Base-by-base conservation (phyloP, 2,329 filamentous ascomycete genomes). In the Cytospora piceae region DNA sequence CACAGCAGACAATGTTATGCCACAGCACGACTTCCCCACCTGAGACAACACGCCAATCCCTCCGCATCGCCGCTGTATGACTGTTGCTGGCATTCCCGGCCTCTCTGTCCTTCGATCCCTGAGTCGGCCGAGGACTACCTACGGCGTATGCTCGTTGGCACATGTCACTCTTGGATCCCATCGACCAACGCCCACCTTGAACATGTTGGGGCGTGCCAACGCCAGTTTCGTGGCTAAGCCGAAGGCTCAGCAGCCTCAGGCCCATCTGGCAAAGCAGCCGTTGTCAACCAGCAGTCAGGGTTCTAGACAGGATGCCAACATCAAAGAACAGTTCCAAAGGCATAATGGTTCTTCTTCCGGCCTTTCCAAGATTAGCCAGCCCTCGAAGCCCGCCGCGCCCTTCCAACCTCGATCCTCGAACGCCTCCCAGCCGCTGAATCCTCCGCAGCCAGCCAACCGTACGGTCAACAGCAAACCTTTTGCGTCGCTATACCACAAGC, bases 241-340 rank as follows among this genome's bases (percentile, higher is more conserved):
- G 7, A 72, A 67, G 53, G 37, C 54, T 29, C 61, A 57, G 20
- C 64, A 72, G 27, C 73, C 74, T n/a, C 61, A 61, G n/a, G 66
- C 53, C 12, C 70, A 74, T 57, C 73, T 84, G 53, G 75, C 79
- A 5, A 86, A 87, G 73, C 80, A 84, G 65, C 76, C 85, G 20
- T 85, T 88, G 69, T 81, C 85, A 4, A 87, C 86, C 1, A 87
- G 83, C 74, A 87, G 82, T 70, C 82, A 84, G 15, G 76, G 74
- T 53, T 73, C 77, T 31, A 72, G 74, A 20, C 76, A 74, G 7
- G 78, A 81, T 73, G 76, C 76, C 49, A 82, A 82, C 66, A 84
- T 88, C 69, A 75, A 81, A 63, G 80, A 84, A 56, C 81, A 82
- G 63, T 77, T 85, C 70, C 82, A 80, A 67, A 76, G 75, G 49